Percentiles rank a stretch among this genome's conserved stretches.
Conservation (phyloP, 2,329 filamentous ascomycete species). For the Lojkania enalia region DNA sequence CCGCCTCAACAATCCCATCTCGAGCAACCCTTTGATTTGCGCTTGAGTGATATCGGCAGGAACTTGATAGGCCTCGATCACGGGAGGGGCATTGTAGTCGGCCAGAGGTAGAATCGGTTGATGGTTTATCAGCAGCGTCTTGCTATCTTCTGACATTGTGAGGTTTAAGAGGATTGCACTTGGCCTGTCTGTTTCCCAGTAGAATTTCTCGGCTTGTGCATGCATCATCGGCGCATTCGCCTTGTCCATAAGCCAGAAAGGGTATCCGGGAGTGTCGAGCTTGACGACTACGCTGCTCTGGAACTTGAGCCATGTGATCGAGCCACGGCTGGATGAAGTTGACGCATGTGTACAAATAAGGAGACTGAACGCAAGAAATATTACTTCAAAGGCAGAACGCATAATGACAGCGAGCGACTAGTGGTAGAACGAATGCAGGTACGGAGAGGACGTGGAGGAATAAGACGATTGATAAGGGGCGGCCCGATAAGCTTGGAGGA, state of each 20-base stretch:
- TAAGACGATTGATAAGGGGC: conserved; percentile 1
- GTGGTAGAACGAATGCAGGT: too few species aligned
- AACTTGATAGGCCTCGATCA: conserved; percentile 22
- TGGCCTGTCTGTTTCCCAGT: conserved; percentile 9
- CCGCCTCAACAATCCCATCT: conserved; percentile 6
- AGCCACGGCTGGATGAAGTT: conserved; percentile 2
- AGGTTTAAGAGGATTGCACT: conserved; percentile 23
- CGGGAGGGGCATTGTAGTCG: conserved; percentile 18
- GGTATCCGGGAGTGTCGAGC: conserved; percentile 20
- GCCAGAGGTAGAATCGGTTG: conserved; percentile 18
- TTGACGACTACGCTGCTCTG: conserved; percentile 20
- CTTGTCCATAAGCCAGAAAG: conserved; percentile 20
- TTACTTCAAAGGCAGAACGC: conserved; percentile 2
- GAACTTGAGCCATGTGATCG: conserved; percentile 19
- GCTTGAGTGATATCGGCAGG: conserved; percentile 11
- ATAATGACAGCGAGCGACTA: conserved; percentile 7
- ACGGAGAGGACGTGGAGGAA: not conserved
- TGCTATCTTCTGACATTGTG: conserved; percentile 18
- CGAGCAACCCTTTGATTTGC: conserved; percentile 6
- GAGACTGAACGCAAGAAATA: conserved; percentile 11
- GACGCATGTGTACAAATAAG: conserved; percentile 1
- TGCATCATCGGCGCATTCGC: conserved; percentile 14
- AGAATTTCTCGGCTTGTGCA: conserved; percentile 9
- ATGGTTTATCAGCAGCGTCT: conserved; percentile 21
- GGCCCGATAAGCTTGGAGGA: not conserved